Conservation (phyloP, 208 protist genomes). For the Trypanosoma theileri region DNA sequence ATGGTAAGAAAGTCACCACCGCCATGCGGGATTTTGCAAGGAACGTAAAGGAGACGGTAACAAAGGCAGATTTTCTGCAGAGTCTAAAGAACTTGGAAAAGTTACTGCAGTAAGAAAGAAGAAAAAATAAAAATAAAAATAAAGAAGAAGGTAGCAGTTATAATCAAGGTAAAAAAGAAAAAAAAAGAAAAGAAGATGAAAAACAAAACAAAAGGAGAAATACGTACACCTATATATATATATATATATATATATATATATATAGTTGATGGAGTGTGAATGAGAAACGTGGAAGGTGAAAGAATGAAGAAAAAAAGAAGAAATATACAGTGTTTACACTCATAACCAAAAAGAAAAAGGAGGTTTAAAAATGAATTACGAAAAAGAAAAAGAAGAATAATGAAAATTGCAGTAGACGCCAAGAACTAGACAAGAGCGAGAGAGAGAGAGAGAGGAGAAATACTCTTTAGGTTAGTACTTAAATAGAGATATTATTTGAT, state of each 20-base stretch:
- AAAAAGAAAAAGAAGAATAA: too few species aligned
- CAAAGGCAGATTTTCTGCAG: conserved; percentile 34
- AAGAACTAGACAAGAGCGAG: too few species aligned
- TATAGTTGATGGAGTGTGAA: too few species aligned
- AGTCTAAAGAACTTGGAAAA: conserved; percentile 71
- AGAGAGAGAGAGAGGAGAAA: too few species aligned
- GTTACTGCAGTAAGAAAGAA: conserved; percentile 38
- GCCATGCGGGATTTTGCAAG: conserved; percentile 53
- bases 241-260: neutral
- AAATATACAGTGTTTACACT: neutral
- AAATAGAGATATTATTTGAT: too few species aligned
- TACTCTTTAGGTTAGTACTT: too few species aligned
- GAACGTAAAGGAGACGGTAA: conserved; percentile 31
- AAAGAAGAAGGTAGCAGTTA: conserved; percentile 7
- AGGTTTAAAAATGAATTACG: too few species aligned
- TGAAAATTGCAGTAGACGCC: too few species aligned
- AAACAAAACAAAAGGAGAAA: neutral
- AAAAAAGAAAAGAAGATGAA: neutral
- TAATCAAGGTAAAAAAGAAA: neutral
- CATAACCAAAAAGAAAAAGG: too few species aligned
- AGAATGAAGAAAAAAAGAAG: neutral
- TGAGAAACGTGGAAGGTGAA: neutral
- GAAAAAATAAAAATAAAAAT: neutral
- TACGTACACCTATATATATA: neutral
- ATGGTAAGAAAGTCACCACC: conserved; percentile 43